Base-by-base conservation (phyloP, 2,329 filamentous ascomycete species). In the Plectosphaerella plurivora region DNA sequence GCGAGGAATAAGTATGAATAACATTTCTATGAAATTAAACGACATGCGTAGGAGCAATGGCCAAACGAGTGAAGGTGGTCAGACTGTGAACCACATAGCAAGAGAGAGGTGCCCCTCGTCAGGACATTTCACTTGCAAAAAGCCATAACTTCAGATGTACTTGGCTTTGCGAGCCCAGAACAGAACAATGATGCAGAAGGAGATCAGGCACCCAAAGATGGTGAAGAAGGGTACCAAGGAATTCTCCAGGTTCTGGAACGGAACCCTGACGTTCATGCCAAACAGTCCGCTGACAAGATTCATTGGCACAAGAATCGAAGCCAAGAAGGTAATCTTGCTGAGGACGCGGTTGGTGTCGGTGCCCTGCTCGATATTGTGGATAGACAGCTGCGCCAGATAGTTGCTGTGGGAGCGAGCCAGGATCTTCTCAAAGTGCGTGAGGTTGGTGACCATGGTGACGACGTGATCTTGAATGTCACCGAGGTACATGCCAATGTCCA, bases 381-480 rank as follows among this genome's bases (percentile, higher is more conserved):
- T 92, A 39, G 88, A 93, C 56, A 97, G 83, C 66, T 97, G 94
- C 1, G 94, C 93, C 37, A 99, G 81, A 66, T 99, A 97, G 69
- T 97, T 99, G 75, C 88, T 90, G 74, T 99, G 94, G 2, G 89
- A 89, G 20, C 94, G 88, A 25, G 88, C 92, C 48, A 99, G 81
- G 81, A 99, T 97, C 78, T 97, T 97, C 69, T 99, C 94, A 61
- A 96, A 97, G 68, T 99, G 94, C 1, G 85, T 85, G 61, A 99
- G 72, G 70, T 96, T 99, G 60, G 89, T 94, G 82, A 96, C 96
- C 93, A 97, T 97, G 45, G 94, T 99, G 54, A 99, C 91, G 50
- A 99, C 93, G 80, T 99, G 94, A 72, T 99, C 94, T 71, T 99
- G 94, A 58, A 99, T 97, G 72, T 99, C 94, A 64, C 91, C 91